Conservation (phyloP, 768 basidiomycete species). For the Tephrocybe sp. region DNA sequence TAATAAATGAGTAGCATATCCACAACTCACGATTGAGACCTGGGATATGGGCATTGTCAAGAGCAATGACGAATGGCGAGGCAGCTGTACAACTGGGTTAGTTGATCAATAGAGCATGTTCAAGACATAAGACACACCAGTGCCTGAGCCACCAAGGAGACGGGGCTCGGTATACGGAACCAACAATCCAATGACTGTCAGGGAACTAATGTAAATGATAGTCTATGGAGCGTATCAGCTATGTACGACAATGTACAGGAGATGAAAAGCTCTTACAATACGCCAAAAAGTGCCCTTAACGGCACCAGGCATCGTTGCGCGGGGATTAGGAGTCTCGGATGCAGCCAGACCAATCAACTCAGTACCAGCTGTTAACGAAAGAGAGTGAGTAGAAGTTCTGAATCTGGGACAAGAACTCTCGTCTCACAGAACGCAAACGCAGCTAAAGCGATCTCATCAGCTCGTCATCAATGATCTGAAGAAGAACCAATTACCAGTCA, state of each 20-base stretch:
- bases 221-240: slow-evolving; percentile 23
- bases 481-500: slow-evolving; percentile 28
- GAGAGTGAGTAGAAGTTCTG: neutral
- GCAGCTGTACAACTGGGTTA: slow-evolving; percentile 21
- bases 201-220: slow-evolving; percentile 40
- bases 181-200: slow-evolving; percentile 40
- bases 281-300: slow-evolving; percentile 50
- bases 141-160: slow-evolving; percentile 34
- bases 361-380: slow-evolving; percentile 32
- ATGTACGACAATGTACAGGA: neutral
- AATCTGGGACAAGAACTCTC: neutral
- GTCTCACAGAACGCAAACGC: slow-evolving; percentile 38
- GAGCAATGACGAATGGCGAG: slow-evolving; percentile 44
- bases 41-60: slow-evolving; percentile 36
- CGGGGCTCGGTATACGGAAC: slow-evolving; percentile 34
- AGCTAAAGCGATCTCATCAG: slow-evolving; percentile 15
- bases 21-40: slow-evolving; percentile 34
- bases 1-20: neutral
- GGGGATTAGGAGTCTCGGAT: slow-evolving; percentile 44
- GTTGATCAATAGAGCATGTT: no score
- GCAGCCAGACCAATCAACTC: slow-evolving; percentile 46
- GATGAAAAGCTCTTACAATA: slow-evolving; percentile 27
- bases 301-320: slow-evolving; percentile 39
- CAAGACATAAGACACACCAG: slow-evolving; percentile 17
- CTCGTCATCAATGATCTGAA: neutral